These are phyloP conservation scores for Penicillium egyptiacum DNA, from an alignment of 495 filamentous ascomycete genomes.

Conservation along the genomic window DNA sequence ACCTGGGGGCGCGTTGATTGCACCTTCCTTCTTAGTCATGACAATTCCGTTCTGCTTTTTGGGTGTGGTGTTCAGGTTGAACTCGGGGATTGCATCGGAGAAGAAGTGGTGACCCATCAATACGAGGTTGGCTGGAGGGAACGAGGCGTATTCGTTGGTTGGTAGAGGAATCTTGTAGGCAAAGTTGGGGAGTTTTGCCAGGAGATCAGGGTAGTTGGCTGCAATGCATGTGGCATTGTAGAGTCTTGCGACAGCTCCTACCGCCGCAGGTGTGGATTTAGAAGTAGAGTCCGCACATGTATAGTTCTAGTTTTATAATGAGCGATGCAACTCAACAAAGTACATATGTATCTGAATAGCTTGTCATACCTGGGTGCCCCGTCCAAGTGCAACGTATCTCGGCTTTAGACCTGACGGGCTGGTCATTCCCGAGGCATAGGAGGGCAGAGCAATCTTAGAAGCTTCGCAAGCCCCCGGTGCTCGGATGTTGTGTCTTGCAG, in stretches of 20 bases:
- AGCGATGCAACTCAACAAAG: background rate
- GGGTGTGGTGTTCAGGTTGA: conserved; percentile 65
- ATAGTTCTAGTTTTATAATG: conserved; percentile 66
- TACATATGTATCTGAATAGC: background rate
- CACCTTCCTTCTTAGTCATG: conserved; percentile 57
- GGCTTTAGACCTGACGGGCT: conserved; percentile 57
- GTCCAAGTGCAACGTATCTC: conserved; percentile 79
- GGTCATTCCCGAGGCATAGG: conserved; percentile 52
- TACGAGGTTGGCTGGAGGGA: conserved; percentile 54
- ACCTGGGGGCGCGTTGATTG: conserved; percentile 57
- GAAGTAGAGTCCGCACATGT: conserved; percentile 66
- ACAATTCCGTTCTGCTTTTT: conserved; percentile 58
- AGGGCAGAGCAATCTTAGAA: conserved; percentile 41
- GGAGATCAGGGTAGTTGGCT: conserved; percentile 60
- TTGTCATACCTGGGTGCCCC: conserved; percentile 62
- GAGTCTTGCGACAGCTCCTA: conserved; percentile 80
- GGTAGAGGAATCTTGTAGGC: conserved; percentile 48
- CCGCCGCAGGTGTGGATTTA: conserved; percentile 56
- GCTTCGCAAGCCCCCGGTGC: conserved; percentile 35
- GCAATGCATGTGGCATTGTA: conserved; percentile 86
- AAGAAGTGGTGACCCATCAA: conserved; percentile 82
- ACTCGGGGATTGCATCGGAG: conserved; percentile 65
- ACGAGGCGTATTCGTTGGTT: conserved; percentile 18
- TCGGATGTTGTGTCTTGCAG: conserved; percentile 19
- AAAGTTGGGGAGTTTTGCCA: conserved; percentile 49